Conservation (phyloP, 164 flowering plant genomes). For the Protea cynaroides region DNA sequence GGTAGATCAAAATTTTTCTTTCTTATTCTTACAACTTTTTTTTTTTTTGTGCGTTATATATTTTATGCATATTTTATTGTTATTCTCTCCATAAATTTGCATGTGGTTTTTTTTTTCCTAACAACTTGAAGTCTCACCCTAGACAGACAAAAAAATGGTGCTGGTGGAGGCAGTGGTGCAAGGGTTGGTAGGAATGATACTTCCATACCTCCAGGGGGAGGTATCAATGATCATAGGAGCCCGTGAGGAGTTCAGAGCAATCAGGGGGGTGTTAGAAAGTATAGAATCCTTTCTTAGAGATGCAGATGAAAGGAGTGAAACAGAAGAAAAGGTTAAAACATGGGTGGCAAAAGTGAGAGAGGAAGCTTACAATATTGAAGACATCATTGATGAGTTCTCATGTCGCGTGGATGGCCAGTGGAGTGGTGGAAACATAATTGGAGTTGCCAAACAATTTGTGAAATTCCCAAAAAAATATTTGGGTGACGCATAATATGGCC, state of each 20-base stretch:
- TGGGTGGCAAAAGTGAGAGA: conserved; percentile 16
- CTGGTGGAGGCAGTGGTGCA: conserved; percentile 5
- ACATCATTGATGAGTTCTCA: conserved; percentile 13
- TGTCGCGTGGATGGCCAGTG: background rate
- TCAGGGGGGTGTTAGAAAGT: conserved; percentile 8
- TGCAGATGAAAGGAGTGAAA: conserved; percentile 5
- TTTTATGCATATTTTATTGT: no score
- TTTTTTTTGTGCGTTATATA: no score
- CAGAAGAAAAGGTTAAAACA: background rate
- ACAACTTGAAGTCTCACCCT: no score
- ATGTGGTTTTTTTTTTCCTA: no score
- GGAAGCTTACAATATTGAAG: conserved; percentile 7
- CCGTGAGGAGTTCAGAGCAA: background rate
- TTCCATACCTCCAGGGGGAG: background rate
- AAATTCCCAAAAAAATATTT: background rate
- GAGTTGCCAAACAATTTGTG: background rate
- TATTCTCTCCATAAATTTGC: no score
- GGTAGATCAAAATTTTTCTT: no score
- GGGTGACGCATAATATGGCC: background rate
- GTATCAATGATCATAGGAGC: background rate
- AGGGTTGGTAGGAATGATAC: background rate
- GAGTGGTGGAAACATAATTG: background rate
- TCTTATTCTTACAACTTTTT: no score
- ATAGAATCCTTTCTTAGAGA: conserved; percentile 14
- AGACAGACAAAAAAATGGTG: no score